Percentiles rank a stretch among this genome's conserved stretches.
Evolutionary conservation across 129 eudicot genomes (phyloP).

Genomic region (Escallonia herrerae): DNA sequence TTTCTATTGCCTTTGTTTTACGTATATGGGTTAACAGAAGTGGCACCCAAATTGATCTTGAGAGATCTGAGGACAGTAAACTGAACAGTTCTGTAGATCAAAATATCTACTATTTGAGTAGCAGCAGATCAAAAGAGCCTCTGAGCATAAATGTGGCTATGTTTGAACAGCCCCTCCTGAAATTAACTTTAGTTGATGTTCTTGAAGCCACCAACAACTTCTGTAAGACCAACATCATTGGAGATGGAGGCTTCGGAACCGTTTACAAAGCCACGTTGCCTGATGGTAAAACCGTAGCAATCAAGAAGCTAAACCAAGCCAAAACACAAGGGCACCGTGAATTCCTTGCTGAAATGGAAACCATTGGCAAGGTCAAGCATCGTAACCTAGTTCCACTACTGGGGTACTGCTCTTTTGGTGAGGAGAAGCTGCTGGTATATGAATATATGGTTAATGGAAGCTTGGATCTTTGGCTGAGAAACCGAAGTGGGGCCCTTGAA

Average conservation of each 20-base stretch:
- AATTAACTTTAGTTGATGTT: constrained; percentile 55
- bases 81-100: constrained; percentile 44
- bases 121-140: constrained; percentile 80
- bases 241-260: constrained; percentile 85
- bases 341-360: constrained; percentile 72
- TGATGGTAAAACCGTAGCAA: constrained; percentile 54
- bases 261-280: constrained; percentile 73
- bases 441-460: constrained; percentile 82
- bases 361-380: constrained; percentile 69
- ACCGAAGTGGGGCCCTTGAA: constrained; percentile 40
- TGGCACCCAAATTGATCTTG: constrained; percentile 28
- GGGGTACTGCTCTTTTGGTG: constrained; percentile 63
- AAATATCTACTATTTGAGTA: constrained; percentile 53
- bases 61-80: constrained; percentile 29
- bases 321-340: constrained; percentile 75
- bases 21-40: constrained; percentile 30
- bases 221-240: constrained; percentile 60
- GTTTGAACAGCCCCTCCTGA: constrained; percentile 72
- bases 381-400: constrained; percentile 59
- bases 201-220: constrained; percentile 75
- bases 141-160: constrained; percentile 75
- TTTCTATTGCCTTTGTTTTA: constrained; percentile 26
- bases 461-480: constrained; percentile 66
- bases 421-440: constrained; percentile 60
- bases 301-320: constrained; percentile 70